Percentiles rank a stretch among this genome's conserved stretches.
Conservation (phyloP, 2,329 filamentous ascomycete genomes). For the Botryotinia narcissicola region DNA sequence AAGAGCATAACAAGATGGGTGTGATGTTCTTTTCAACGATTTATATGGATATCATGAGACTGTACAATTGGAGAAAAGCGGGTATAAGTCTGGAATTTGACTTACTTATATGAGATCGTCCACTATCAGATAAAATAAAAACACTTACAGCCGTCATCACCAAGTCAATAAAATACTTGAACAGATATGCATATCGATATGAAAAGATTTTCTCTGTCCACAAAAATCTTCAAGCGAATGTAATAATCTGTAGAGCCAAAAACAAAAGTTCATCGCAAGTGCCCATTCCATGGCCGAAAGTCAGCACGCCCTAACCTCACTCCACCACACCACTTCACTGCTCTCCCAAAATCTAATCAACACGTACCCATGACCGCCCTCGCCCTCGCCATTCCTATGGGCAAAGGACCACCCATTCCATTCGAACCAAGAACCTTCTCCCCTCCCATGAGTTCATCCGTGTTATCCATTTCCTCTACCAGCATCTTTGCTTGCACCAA, state of each 20-base stretch:
- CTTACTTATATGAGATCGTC: neutral
- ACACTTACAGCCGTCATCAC: neutral
- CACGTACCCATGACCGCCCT: neutral
- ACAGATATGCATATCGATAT: fast-evolving
- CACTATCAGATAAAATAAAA: neutral
- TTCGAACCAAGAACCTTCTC: neutral
- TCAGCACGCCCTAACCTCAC: neutral
- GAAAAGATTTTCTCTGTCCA: too few relatives aligned
- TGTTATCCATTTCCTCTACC: conserved; percentile 34
- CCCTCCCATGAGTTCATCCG: conserved; percentile 14
- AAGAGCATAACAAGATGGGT: too few relatives aligned
- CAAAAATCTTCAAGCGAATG: neutral
- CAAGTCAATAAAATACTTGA: too few relatives aligned
- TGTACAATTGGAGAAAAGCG: neutral
- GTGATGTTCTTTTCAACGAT: too few relatives aligned
- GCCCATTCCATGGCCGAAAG: neutral
- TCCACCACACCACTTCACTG: neutral
- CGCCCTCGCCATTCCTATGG: neutral
- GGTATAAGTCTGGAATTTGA: neutral
- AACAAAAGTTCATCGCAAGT: neutral
- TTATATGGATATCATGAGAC: too few relatives aligned
- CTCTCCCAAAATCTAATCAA: neutral
- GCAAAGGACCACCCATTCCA: neutral
- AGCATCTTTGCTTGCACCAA: conserved; percentile 27
- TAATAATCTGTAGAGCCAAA: neutral